phyloP scores from a whole-genome alignment of 163 green algal species.

The Chlorella variabilis region DNA sequence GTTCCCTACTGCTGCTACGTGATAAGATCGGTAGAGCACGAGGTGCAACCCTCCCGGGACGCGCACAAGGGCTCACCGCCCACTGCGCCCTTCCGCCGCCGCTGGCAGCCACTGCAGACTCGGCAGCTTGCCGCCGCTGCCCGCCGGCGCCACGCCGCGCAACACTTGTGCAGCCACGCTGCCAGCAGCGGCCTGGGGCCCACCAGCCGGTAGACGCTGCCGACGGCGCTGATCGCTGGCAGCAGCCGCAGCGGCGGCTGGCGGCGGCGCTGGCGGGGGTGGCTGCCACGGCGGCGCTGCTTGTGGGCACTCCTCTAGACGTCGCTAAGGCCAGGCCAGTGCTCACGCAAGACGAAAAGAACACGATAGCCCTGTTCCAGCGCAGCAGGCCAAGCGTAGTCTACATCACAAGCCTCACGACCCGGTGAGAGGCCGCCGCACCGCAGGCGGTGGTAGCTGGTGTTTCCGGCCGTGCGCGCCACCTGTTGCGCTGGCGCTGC shows the following conservation, averaged over 20 bases:
- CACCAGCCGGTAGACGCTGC: not conserved
- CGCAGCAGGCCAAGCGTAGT: slow-evolving; percentile 55
- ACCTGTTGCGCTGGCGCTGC: no score
- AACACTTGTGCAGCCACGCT: not conserved
- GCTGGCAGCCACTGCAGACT: no score
- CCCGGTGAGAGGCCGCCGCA: slow-evolving; percentile 24
- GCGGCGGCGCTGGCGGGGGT: not conserved
- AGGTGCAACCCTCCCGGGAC: no score
- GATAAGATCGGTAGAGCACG: no score
- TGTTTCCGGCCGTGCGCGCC: no score
- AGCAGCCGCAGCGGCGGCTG: slow-evolving; percentile 5
- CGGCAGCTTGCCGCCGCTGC: not conserved
- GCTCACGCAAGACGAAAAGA: slow-evolving; percentile 47
- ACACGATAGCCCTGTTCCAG: slow-evolving; percentile 57
- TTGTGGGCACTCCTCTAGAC: slow-evolving; percentile 13
- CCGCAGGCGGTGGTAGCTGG: no score
- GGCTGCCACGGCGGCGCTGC: slow-evolving; percentile 10
- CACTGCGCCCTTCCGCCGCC: no score
- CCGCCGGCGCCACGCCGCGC: not conserved
- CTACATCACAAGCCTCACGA: slow-evolving; percentile 60
- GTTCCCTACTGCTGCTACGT: no score
- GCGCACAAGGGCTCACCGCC: no score
- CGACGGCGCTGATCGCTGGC: not conserved
- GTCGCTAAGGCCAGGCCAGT: not conserved
- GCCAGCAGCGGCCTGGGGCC: not conserved